Base-by-base conservation (phyloP, 139 green algal species). In the Chlorella vulgaris region DNA sequence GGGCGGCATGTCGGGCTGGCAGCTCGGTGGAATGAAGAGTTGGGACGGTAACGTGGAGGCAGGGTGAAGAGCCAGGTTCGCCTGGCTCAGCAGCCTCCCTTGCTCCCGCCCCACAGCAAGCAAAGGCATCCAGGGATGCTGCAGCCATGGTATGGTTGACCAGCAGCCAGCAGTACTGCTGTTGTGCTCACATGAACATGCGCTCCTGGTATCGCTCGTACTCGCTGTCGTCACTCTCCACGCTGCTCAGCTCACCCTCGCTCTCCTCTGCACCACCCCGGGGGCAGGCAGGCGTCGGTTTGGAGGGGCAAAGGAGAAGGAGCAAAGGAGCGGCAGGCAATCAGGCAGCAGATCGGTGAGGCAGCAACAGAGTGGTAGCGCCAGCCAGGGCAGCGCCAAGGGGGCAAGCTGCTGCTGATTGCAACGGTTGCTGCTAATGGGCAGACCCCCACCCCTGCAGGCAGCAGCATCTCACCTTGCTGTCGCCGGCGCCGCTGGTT, bases 201-300 rank as follows among this genome's bases (percentile, higher is more conserved):
- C 74, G 74, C 74, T 80, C 74, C 74, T 80, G 74, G 21, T 35
- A 18, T 7, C 61, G 61, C 58, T 80, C 74, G 19, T 80, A 80
- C 58, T 80, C 74, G 65, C 35, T 50, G 35, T 79, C 73, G 26
- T 79, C 73, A 26, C 65, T 71, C 2, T 79, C 73, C 51, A 51
- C 73, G 7, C 26, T 40, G 26, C 35, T 55, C 0, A 69, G 28
- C 0, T 73, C 66, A 1, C 51, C 66, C 3, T 53, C 10, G 36
- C 66, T 47, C 63, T 70, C 29, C 63, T 70, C 63, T 68, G 28
- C 61, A 68, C 26, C 18, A 33, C 13, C 18, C 33, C 33, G 15
- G 47, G n/a, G n/a, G n/a, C n/a, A n/a, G n/a, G n/a, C n/a, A n/a
- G n/a, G n/a, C n/a, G n/a, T n/a, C n/a, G n/a, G n/a, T n/a, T n/a